Conservation (phyloP, 352 stramenopile species). For the Phytophthora pistaciae region DNA sequence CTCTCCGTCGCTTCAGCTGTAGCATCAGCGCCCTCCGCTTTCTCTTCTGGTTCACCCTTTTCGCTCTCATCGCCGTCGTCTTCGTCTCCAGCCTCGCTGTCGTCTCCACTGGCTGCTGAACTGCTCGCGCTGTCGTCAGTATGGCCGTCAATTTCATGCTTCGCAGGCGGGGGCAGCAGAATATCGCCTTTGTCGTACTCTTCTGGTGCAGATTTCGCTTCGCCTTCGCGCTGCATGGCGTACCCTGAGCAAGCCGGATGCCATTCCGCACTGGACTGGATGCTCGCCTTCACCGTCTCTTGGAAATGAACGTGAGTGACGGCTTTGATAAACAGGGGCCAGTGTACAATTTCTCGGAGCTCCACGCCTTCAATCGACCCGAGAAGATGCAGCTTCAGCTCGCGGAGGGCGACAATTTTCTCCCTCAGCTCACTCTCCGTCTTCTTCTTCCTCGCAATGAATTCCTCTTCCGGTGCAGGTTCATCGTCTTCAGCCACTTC, state of each 20-base stretch:
- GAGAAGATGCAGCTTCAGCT: constrained; percentile 60
- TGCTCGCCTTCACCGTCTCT: constrained; percentile 26
- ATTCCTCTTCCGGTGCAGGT: constrained; percentile 14
- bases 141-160: constrained; percentile 80
- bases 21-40: constrained; percentile 1
- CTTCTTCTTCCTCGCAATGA: constrained; percentile 35
- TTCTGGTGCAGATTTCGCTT: constrained; percentile 33
- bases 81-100: constrained; percentile 37
- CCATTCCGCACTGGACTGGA: constrained; percentile 32
- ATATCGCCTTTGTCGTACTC: constrained; percentile 64
- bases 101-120: constrained; percentile 68
- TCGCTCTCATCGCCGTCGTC: constrained; percentile 16
- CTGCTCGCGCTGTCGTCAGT: constrained; percentile 81
- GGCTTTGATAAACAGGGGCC: constrained; percentile 67
- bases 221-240: constrained; percentile 53
- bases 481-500: constrained; percentile 14
- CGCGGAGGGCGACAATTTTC: constrained; percentile 41
- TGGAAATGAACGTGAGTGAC: constrained; percentile 62
- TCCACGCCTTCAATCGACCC: constrained; percentile 69
- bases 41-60: background rate
- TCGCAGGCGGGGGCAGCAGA: constrained; percentile 54
- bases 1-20: background rate
- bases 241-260: constrained; percentile 64
- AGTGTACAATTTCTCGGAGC: constrained; percentile 52
- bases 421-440: constrained; percentile 35